These are phyloP conservation scores for Schizopora paradoxa DNA, from an alignment of 1,284 basidiomycete genomes.

Conservation along the genomic window DNA sequence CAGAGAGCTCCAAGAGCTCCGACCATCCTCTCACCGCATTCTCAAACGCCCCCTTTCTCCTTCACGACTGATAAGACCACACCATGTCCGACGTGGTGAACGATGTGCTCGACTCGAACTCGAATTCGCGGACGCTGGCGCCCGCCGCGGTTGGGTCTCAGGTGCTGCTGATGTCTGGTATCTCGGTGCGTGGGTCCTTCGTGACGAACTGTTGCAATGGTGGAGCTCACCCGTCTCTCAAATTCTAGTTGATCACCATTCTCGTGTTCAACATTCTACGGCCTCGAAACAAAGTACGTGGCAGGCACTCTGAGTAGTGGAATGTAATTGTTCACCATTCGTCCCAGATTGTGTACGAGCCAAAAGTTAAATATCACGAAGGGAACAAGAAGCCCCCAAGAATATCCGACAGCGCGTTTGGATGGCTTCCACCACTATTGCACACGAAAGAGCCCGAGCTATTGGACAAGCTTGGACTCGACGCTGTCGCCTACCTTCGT, in stretches of 20 bases:
- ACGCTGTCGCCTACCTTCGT: constrained; percentile 89
- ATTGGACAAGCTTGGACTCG: constrained; percentile 86
- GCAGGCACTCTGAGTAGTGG: background rate
- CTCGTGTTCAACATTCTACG: constrained; percentile 60
- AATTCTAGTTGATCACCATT: constrained; percentile 41
- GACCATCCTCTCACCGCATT: no score
- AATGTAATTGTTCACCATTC: no score
- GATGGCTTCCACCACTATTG: constrained; percentile 86
- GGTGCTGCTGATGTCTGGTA: constrained; percentile 62
- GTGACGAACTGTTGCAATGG: background rate
- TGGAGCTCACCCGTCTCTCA: background rate
- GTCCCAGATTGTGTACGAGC: constrained; percentile 80
- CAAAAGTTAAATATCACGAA: constrained; percentile 83
- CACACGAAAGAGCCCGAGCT: constrained; percentile 84
- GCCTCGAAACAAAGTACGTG: constrained; percentile 53
- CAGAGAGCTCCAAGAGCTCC: no score
- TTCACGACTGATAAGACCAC: background rate
- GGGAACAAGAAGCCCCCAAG: constrained; percentile 77
- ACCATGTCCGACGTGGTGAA: constrained; percentile 7
- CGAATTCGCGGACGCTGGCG: constrained; percentile 43
- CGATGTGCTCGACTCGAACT: constrained; percentile 14
- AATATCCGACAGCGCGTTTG: constrained; percentile 77
- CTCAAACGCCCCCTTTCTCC: no score
- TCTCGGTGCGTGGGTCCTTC: constrained; percentile 49
- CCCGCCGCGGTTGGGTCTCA: constrained; percentile 82